Base-by-base conservation (phyloP, 768 basidiomycete species). In the Lactarius evosmus region DNA sequence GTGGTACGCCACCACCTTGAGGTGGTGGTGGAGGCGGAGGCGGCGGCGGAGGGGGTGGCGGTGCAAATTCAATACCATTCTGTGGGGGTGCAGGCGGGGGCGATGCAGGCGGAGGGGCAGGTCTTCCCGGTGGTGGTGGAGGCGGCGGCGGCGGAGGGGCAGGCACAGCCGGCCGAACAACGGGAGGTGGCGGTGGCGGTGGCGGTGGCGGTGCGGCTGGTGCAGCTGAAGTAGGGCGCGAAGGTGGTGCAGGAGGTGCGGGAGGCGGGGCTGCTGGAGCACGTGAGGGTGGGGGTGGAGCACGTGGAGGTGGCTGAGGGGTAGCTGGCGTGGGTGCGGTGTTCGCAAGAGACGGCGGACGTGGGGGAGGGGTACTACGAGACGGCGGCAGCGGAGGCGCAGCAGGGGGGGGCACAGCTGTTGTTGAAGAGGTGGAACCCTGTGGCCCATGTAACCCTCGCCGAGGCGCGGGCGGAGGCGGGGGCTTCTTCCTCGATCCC, bases 391-490 rank as follows among this genome's bases (percentile, higher is more conserved):
- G 74, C 4, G 76, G 75, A 66, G 76, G 75, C 1, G 75, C 79
- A 17, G 76, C 7, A 0, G 84, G 83, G 4, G 87, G 82, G 1
- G 86, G 80, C 1, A 78, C 78, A 30, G 66, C 61, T 68, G 66
- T 36, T 14, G 38, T 56, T 25, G 70, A 65, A n/a, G 61, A 53
- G 0, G 58, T 63, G 67, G 72, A 68, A 68, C 71, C 70, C 2
- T 75, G 70, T 60, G 72, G 72, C 29, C 58, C 66, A 60, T 73
- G 68, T 16, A 41, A 46, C 3, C 56, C 56, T n/a, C 73, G 70
- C 49, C 67, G 70, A 19, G 79, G 80, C 59, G 78, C 75, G 38
- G 77, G 76, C 1, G 74, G 71, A 11, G 77, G 77, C 1, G 73
- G 68, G 0, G 69, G 67, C 58, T 71, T 76, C 70, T 79, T 72